Conservation (phyloP, 164 flowering plant genomes). For the Piper longum region DNA sequence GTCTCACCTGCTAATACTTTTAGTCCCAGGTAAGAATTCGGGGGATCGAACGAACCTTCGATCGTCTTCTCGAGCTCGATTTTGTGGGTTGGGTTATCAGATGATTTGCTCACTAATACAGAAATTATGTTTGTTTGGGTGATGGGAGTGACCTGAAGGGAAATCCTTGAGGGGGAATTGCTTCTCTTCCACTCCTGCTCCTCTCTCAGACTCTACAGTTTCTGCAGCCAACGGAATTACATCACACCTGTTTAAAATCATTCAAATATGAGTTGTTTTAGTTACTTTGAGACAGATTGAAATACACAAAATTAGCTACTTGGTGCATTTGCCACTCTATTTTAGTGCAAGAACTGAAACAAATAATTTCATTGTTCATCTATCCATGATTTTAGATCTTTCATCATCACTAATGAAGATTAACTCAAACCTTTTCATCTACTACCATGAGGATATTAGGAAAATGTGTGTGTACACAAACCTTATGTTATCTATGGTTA, state of each 20-base stretch:
- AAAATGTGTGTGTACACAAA: constrained; percentile 5
- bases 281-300: too few relatives aligned
- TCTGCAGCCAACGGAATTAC: constrained; percentile 46
- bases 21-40: constrained; percentile 28
- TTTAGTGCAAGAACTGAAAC: background rate
- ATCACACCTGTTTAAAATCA: constrained; percentile 37
- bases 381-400: too few relatives aligned
- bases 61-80: constrained; percentile 41
- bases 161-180: constrained; percentile 85
- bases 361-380: too few relatives aligned
- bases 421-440: too few relatives aligned
- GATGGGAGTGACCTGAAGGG: constrained; percentile 63
- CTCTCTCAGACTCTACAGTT: constrained; percentile 40
- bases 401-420: too few relatives aligned
- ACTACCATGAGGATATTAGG: background rate
- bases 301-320: too few relatives aligned
- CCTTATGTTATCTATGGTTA: constrained; percentile 75
- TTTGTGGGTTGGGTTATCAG: constrained; percentile 59
- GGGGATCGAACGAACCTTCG: constrained; percentile 49
- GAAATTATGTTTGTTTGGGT: constrained; percentile 45
- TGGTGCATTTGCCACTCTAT: background rate
- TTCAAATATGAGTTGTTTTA: too few relatives aligned
- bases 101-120: constrained; percentile 73
- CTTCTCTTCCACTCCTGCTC: constrained; percentile 61
- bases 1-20: constrained; percentile 46